Base-by-base conservation (phyloP, 2,329 filamentous ascomycete genomes). In the Rutstroemia sp. region DNA sequence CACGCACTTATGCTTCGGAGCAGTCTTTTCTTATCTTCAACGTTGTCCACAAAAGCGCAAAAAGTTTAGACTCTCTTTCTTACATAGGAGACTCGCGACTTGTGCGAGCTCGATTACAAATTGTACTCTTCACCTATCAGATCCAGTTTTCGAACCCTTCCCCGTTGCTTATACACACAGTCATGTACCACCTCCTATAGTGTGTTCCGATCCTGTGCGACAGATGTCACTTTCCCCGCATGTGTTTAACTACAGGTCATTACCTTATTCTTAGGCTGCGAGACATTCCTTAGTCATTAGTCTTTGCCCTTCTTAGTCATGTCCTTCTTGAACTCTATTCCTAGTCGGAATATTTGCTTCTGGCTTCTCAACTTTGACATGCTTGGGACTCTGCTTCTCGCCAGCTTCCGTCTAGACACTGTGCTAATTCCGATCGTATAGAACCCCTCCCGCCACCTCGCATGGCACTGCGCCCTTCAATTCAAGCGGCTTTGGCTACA, bases 21-120 rank as follows among this genome's bases (percentile, higher is more conserved):
- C 55, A 53, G 45, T 30, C 61, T 63, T 64, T 62, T 48, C 54
- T 60, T 64, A 53, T 48, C 44, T 36, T 51, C 51, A 36, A 48
- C 57, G 54, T 56, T 60, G 56, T 59, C 58, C 56, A 58, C 54
- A 57, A 64, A 60, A 60, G 58, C 60, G 48, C 61, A 66, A 65
- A 34, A 66, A 65, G 63, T 64, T 64, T 65, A 66, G 64, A 66
- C 55, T 61, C 58, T 60, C 55, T 60, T 63, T 54, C 25, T 56
- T 46, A 57, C 49, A 58, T 53, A 60, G 59, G 58, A 58, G 61
- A 40, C 53, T 62, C 61, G 60, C 58, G 57, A 27, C 53, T 57
- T 64, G 60, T 62, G 64, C 60, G 58, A 61, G 55, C 59, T 60
- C 54, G 50, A 44, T 55, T 49, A 56, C 52, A 55, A 61, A 47